Percentiles rank a stretch among this genome's conserved stretches.
Evolutionary conservation across 2,329 filamentous ascomycete genomes (phyloP).

Genomic region (Endoconidiophora laricicola): DNA sequence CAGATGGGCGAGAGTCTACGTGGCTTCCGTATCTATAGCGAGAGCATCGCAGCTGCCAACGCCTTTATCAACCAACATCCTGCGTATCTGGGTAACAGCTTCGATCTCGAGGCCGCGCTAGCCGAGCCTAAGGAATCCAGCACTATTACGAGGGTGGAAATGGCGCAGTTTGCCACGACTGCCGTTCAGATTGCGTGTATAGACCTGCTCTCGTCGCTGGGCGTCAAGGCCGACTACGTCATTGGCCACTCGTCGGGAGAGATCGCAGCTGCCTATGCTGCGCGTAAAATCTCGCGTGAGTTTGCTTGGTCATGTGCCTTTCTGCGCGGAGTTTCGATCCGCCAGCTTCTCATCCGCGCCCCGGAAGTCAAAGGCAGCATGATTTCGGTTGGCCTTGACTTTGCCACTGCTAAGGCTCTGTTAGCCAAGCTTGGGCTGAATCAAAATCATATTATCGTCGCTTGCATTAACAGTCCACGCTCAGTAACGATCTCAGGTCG

Average conservation of each 20-base stretch:
- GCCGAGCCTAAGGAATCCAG: neutral
- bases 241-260: conserved; percentile 32
- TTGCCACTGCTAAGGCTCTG: conserved; percentile 15
- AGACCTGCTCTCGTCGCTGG: conserved; percentile 22
- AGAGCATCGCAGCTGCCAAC: conserved; percentile 22
- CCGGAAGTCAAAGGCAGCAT: conserved; percentile 23
- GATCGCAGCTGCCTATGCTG: conserved; percentile 28
- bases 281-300: conserved; percentile 21
- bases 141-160: conserved; percentile 15
- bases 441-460: conserved; percentile 20
- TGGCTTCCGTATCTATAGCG: conserved; percentile 25
- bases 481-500: conserved; percentile 30
- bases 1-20: conserved; percentile 27
- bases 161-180: conserved; percentile 27
- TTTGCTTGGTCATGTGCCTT: conserved; percentile 27
- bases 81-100: neutral
- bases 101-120: conserved; percentile 1
- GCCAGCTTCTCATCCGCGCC: conserved; percentile 17
- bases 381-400: conserved; percentile 25
- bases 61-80: conserved; percentile 17
- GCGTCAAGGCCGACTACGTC: conserved; percentile 20
- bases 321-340: conserved; percentile 23
- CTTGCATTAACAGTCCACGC: conserved; percentile 28
- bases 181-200: conserved; percentile 27
- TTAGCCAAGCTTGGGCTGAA: conserved; percentile 17